Base-by-base conservation (phyloP, 495 filamentous ascomycete species). In the Parmelia sp. region DNA sequence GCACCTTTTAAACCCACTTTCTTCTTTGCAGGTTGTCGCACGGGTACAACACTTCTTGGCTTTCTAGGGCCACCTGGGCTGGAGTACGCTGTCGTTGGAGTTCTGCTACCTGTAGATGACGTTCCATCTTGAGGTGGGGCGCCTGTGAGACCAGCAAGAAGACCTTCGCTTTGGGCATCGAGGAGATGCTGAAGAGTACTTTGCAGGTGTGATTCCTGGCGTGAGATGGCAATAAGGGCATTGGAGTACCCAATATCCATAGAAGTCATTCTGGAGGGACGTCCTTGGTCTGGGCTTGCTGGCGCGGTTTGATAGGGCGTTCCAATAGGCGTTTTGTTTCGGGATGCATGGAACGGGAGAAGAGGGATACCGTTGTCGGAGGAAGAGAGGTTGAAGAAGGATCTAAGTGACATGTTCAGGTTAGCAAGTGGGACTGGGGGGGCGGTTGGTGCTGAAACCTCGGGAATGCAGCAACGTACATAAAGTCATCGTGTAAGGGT, bases 131-230 rank as follows among this genome's bases (percentile, higher is more conserved):
- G 59, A 17, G 59, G 17, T 29, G 74, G 70, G 19, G 64, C 71
- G 44, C 70, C 69, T 36, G 70, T 70, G 2, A 84, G 74, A 14
- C 84, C 84, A 61, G 80, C 75, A 4, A 86, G 72, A 44, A 96
- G 79, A 33, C 90, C 90, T 44, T 87, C 83, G 55, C 88, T 87
- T 75, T 97, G 93, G 0, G 89, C 88, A 76, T 97, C 92, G 35
- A 97, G 83, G 7, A 96, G 75, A 33, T 77, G 71, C 73, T 97
- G 93, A 7, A 97, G 80, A 56, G 92, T 86, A 42, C 79, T 79
- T 65, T 96, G 86, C 23, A 96, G 84, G 59, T 79, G 73, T 64
- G 73, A 76, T 55, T 75, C 68, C 61, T 81, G 77, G 21, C 80
- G 77, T 33, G 79, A 75, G 59, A 82, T 70, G 53, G 76, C 70